Evolutionary conservation across 495 filamentous ascomycete genomes (phyloP), one percentile per base, ranked within the genome.

Genomic region (Amniculicola lignicola): DNA sequence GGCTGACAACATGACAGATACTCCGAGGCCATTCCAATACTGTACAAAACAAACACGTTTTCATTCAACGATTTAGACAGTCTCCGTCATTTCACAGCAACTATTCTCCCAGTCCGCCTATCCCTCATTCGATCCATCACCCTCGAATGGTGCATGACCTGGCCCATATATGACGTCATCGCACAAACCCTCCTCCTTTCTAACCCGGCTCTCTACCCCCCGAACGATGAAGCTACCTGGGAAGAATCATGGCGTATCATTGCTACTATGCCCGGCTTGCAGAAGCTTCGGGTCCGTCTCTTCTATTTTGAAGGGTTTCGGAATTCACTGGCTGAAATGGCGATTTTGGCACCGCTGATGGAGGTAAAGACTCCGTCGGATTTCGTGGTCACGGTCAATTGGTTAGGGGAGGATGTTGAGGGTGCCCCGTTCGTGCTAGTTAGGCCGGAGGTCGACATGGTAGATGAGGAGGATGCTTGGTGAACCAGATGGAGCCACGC

Each of bases 231-330:
- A 45, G 53, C 51, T 15, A 62, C 59, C 3, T 62, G 59, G 59
- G 59, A 62, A 22, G 59, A 56, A 11, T 57, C 53, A 12, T 62
- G 59, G 59, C 52, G 59, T 12, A 62, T 62, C 16, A 53, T 62
- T 11, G 38, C 52, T 33, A 35, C 31, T 16, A 51, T 62, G 46
- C 39, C 44, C 0, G 35, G 39, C 9, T 41, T 62, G 18, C 22
- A 38, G 7, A 39, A 28, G 16, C n/a, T 62, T 9, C 15, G 53
- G 18, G 59, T 41, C 9, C 40, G 40, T 23, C 24, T 57, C 29
- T 12, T 51, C 3, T 57, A 57, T 28, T 62, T 57, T 33, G 52
- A 57, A 16, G 53, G 53, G 5, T 62, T 62, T 21, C 14, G 48
- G 6, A 39, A 62, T 53, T 5, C 37, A 9, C 11, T 6, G 18